Conservation (phyloP, 306 rosid genomes). For the Begonia loranthoides region DNA sequence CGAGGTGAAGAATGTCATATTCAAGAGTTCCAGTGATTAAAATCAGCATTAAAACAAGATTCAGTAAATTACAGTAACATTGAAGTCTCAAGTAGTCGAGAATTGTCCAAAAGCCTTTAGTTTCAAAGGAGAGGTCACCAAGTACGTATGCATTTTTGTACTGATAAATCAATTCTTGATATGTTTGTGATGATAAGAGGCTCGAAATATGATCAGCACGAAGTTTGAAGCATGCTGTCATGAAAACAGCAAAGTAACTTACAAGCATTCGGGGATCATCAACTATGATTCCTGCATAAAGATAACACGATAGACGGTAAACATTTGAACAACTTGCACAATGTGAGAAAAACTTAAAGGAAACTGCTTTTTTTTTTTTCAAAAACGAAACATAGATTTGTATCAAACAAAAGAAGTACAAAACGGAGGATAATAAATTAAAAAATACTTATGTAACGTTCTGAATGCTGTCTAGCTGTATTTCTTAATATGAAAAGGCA, state of each 20-base stretch:
- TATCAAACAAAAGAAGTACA: too few relatives aligned
- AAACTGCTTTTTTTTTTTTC: too few relatives aligned
- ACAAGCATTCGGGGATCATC: constrained; percentile 79
- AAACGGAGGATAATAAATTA: too few relatives aligned
- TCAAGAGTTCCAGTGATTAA: constrained; percentile 95
- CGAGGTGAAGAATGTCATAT: constrained; percentile 92
- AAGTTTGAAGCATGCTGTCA: constrained; percentile 88
- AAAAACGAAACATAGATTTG: too few relatives aligned
- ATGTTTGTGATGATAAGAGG: constrained; percentile 53
- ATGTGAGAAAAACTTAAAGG: background rate
- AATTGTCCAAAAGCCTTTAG: constrained; percentile 98
- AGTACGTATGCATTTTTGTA: constrained; percentile 64
- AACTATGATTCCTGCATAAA: constrained; percentile 47
- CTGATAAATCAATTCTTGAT: constrained; percentile 62
- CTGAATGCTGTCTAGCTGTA: too few relatives aligned
- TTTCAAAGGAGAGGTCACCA: constrained; percentile 94
- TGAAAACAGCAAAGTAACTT: constrained; percentile 77
- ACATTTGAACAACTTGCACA: background rate
- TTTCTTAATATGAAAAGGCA: too few relatives aligned
- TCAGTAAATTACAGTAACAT: constrained; percentile 82
- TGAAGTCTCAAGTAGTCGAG: constrained; percentile 93
- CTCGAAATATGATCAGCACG: constrained; percentile 61
- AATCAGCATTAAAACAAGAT: constrained; percentile 74
- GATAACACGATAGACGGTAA: constrained; percentile 1
- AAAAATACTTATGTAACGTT: too few relatives aligned